phyloP scores from a whole-genome alignment of 768 basidiomycete genomes.

The Lentinula edodes region DNA sequence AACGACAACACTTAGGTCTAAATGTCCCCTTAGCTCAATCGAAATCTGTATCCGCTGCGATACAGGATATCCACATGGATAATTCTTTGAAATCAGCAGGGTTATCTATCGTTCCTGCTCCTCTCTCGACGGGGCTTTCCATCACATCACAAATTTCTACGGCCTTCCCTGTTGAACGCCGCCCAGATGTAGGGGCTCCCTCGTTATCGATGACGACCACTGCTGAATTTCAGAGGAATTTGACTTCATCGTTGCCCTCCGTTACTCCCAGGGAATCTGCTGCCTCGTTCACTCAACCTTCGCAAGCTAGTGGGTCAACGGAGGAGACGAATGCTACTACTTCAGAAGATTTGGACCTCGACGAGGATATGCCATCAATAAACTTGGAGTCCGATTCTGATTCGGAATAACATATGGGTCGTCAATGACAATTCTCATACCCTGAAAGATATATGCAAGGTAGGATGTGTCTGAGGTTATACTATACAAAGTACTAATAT shows the following conservation, averaged over 20 bases:
- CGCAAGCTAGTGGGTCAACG: neutral
- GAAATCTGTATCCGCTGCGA: neutral
- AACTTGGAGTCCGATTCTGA: conserved; percentile 81
- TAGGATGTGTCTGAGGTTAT: neutral
- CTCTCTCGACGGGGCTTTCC: neutral
- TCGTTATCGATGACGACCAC: neutral
- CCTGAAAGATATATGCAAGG: neutral
- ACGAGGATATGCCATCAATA: conserved; percentile 72
- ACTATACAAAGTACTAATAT: neutral
- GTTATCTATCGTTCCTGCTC: neutral
- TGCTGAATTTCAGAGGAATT: neutral
- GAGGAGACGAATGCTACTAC: neutral
- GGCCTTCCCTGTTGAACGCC: neutral
- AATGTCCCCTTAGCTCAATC: neutral
- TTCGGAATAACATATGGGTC: conserved; percentile 20
- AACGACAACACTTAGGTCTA: conserved; percentile 37
- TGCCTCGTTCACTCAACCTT: neutral
- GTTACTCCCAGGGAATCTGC: neutral
- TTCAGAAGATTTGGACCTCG: conserved; percentile 37
- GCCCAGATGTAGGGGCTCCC: neutral
- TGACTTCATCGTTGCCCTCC: neutral
- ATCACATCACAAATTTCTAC: neutral
- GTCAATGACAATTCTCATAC: neutral
- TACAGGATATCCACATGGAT: conserved; percentile 9
- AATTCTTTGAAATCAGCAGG: neutral